These are phyloP conservation scores for Chlamydomonas sp. DNA, from an alignment of 139 green algal genomes.

Conservation along the genomic window DNA sequence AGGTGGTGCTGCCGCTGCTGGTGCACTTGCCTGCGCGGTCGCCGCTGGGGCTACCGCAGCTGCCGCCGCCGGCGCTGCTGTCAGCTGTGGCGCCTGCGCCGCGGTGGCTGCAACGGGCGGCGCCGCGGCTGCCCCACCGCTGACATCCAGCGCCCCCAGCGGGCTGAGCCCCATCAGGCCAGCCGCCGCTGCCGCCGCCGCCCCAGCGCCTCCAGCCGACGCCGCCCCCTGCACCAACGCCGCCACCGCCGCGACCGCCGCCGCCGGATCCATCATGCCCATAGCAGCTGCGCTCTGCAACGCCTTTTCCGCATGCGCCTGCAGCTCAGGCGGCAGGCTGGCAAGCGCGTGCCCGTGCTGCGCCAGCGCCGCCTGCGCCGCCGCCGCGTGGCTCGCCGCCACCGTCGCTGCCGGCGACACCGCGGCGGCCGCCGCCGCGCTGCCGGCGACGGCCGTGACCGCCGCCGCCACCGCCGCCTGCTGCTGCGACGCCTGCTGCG, in stretches of 20 bases:
- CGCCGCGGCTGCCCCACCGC: neutral
- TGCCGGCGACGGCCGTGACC: neutral
- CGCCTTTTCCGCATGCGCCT: neutral
- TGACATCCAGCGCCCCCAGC: constrained; percentile 11
- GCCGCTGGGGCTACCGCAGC: neutral
- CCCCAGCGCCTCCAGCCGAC: neutral
- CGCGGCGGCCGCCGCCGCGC: constrained; percentile 26
- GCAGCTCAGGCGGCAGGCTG: neutral
- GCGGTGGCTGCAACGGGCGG: neutral
- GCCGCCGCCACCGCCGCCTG: constrained; percentile 1
- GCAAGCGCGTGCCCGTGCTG: no score
- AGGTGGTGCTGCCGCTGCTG: neutral
- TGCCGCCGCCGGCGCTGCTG: neutral
- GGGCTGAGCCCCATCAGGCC: constrained; percentile 9
- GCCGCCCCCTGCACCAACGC: constrained; percentile 9
- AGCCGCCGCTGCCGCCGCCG: neutral
- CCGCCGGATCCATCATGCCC: neutral
- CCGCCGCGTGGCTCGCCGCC: neutral
- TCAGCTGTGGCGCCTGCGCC: no score
- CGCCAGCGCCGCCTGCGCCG: neutral
- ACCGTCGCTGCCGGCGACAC: constrained; percentile 21
- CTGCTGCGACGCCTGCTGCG: constrained; percentile 27
- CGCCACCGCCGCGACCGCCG: constrained; percentile 9
- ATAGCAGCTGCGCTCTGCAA: neutral
- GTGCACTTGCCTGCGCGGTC: neutral